Conservation (phyloP, 257 asterid species). For the Przewalskia tangutica region DNA sequence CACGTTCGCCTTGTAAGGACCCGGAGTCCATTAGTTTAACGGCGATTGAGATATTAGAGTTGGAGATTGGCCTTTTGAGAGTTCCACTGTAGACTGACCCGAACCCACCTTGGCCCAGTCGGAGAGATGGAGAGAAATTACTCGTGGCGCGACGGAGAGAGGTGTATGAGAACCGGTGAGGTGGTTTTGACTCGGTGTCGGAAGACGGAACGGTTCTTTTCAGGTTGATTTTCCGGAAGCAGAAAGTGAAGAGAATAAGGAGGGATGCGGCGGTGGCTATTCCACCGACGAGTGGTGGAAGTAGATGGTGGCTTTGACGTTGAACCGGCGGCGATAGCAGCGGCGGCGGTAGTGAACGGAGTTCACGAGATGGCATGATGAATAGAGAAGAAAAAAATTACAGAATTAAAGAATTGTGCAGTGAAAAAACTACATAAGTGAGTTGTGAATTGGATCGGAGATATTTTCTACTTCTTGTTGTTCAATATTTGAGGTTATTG, state of each 20-base stretch:
- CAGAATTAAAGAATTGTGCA: no score
- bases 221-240: constrained; percentile 54
- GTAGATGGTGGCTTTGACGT: constrained; percentile 16
- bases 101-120: constrained; percentile 91
- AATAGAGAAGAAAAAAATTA: background rate
- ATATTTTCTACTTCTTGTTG: no score
- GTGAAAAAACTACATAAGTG: no score
- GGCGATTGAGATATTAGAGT: constrained; percentile 33
- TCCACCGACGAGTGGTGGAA: constrained; percentile 56
- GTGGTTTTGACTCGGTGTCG: constrained; percentile 67
- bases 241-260: constrained; percentile 45
- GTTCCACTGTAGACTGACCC: constrained; percentile 84
- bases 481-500: no score
- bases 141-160: constrained; percentile 73
- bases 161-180: constrained; percentile 57
- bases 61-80: constrained; percentile 23
- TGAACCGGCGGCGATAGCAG: constrained; percentile 30
- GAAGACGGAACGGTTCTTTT: constrained; percentile 77
- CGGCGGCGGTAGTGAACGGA: constrained; percentile 5
- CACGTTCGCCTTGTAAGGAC: constrained; percentile 93
- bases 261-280: constrained; percentile 57
- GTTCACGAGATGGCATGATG: constrained; percentile 87
- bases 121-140: constrained; percentile 55
- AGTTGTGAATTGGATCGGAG: no score
- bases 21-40: constrained; percentile 93